Percentiles rank a stretch among this genome's conserved stretches.
Conservation (phyloP, 495 filamentous ascomycete species). For the Aspergillus coremiiformis region DNA sequence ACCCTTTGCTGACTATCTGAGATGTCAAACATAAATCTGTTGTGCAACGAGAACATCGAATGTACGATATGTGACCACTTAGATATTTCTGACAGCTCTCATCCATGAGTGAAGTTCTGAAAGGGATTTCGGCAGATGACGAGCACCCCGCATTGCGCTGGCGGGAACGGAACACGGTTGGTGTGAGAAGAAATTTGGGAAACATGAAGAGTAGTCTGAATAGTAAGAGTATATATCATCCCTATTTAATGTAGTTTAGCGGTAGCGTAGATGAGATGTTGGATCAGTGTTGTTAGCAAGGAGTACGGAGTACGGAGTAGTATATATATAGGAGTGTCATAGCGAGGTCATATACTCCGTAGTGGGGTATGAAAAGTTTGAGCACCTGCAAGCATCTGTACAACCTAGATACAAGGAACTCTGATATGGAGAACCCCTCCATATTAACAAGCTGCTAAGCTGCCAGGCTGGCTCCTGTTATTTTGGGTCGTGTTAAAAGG, state of each 20-base stretch:
- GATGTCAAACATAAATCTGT: constrained; percentile 65
- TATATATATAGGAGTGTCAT: neutral
- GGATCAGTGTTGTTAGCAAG: neutral
- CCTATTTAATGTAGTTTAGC: neutral
- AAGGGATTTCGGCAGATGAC: constrained; percentile 9
- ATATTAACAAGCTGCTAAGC: no score
- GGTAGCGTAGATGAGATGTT: neutral
- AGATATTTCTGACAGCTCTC: constrained; percentile 35
- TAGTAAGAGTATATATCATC: neutral
- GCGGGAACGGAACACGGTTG: constrained; percentile 38
- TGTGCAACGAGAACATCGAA: constrained; percentile 68
- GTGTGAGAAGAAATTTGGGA: constrained; percentile 48
- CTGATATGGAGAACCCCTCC: no score
- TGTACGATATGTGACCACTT: constrained; percentile 45
- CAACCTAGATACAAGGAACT: no score
- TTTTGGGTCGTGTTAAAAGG: no score
- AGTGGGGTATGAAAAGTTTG: no score
- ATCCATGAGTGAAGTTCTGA: constrained; percentile 7
- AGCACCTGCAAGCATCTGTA: no score
- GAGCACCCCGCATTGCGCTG: constrained; percentile 22
- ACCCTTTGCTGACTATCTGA: constrained; percentile 86
- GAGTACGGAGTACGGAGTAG: neutral
- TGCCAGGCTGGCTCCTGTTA: no score
- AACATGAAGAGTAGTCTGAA: constrained; percentile 14
- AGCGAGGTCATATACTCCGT: constrained; percentile 17